phyloP scores from a whole-genome alignment of 441 rosid species.

The Euphorbia neoarborescens region DNA sequence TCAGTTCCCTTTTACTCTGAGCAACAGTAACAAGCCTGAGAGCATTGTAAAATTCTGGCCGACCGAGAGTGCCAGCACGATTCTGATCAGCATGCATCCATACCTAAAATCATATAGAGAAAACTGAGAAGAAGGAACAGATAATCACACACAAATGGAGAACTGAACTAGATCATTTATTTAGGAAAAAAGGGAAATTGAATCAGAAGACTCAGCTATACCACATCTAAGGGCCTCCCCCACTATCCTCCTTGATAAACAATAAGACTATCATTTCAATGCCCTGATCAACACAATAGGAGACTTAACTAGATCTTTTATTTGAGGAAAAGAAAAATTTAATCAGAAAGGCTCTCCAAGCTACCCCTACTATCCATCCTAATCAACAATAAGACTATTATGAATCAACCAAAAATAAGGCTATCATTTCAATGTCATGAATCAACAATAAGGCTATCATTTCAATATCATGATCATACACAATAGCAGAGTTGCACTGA shows the following conservation, averaged over 20 bases:
- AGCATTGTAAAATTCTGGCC: slow-evolving; percentile 71
- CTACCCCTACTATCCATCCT: not conserved
- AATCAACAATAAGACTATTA: slow-evolving; percentile 2
- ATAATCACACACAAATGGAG: slow-evolving; percentile 17
- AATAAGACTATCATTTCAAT: not conserved
- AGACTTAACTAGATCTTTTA: too few relatives aligned
- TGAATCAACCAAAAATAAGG: not conserved
- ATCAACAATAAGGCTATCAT: not conserved
- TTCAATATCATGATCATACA: slow-evolving; percentile 11
- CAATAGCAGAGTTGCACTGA: not conserved
- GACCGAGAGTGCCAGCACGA: slow-evolving; percentile 63
- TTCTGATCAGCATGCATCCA: slow-evolving; percentile 82
- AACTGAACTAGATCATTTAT: not conserved
- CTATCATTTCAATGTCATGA: not conserved
- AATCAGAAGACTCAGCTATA: not conserved
- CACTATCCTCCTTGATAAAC: not conserved
- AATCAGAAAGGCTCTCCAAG: too few relatives aligned
- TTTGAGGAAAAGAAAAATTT: too few relatives aligned
- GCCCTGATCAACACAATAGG: too few relatives aligned
- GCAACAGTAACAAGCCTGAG: slow-evolving; percentile 90
- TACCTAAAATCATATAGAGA: slow-evolving; percentile 41
- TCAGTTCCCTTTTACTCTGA: slow-evolving; percentile 83
- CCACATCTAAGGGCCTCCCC: not conserved
- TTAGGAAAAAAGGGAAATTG: not conserved
- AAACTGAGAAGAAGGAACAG: not conserved